Evolutionary conservation across 257 asterid genomes (phyloP).

Genomic region (Penstemon eatonii): DNA sequence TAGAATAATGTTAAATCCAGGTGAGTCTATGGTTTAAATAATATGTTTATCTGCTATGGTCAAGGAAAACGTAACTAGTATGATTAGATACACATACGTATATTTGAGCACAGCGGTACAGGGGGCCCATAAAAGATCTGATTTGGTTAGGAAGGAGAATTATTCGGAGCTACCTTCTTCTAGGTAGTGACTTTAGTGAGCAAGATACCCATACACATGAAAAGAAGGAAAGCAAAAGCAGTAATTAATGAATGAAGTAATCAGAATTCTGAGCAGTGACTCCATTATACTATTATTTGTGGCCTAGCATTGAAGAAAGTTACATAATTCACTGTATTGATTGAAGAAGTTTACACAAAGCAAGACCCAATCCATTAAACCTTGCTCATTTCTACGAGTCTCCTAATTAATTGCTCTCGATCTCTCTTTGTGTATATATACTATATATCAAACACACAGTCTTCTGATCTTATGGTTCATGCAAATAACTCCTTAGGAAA

Average conservation of each 20-base stretch:
- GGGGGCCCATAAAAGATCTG: constrained; percentile 32
- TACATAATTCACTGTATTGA: constrained; percentile 2
- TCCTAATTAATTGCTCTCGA: neutral
- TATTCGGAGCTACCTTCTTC: no score
- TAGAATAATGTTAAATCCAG: neutral
- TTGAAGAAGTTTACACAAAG: constrained; percentile 5
- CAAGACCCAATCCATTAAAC: neutral
- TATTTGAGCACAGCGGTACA: constrained; percentile 21
- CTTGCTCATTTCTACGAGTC: constrained; percentile 25
- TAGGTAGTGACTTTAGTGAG: no score
- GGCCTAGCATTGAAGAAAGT: neutral
- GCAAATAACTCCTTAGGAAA: neutral
- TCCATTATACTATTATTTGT: neutral
- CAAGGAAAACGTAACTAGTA: neutral
- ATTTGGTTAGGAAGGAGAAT: constrained; percentile 8
- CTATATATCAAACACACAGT: neutral
- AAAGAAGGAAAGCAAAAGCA: neutral
- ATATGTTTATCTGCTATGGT: neutral
- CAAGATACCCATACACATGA: constrained; percentile 20
- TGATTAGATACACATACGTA: neutral
- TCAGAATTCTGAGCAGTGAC: constrained; percentile 13
- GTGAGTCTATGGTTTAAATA: constrained; percentile 5
- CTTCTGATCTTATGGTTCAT: constrained; percentile 13
- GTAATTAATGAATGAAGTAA: constrained; percentile 18
- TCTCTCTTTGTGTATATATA: no score